These are phyloP conservation scores for Kingdonia uniflora DNA, from an alignment of 164 flowering plant genomes.

Conservation along the genomic window DNA sequence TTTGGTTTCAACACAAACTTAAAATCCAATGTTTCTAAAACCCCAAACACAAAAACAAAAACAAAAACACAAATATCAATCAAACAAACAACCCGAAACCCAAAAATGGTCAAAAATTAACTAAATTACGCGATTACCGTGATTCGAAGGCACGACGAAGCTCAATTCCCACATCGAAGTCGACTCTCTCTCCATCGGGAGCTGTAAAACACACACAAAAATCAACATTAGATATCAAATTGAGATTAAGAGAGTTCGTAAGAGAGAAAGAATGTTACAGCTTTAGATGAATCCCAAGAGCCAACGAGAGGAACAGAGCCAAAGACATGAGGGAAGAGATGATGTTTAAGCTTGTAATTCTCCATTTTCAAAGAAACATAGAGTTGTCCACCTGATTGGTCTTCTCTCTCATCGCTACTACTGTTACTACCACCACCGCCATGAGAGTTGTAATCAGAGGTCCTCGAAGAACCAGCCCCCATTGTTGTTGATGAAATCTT, in stretches of 20 bases:
- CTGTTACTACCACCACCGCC: constrained; percentile 44
- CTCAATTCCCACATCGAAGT: constrained; percentile 86
- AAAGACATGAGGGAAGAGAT: constrained; percentile 77
- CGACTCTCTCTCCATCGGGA: constrained; percentile 87
- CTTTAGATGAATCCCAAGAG: constrained; percentile 88
- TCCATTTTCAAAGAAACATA: constrained; percentile 89
- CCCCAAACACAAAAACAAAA: constrained; percentile 4
- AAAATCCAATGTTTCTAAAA: constrained; percentile 76
- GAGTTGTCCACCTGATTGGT: constrained; percentile 72
- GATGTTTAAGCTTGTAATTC: constrained; percentile 49
- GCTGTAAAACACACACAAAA: constrained; percentile 21
- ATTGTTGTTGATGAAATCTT: too few species aligned
- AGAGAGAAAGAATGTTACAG: constrained; percentile 30
- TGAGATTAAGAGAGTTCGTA: neutral
- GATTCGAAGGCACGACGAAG: constrained; percentile 92
- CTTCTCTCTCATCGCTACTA: constrained; percentile 46
- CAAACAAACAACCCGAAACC: too few species aligned
- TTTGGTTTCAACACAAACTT: too few species aligned
- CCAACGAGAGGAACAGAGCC: constrained; percentile 93
- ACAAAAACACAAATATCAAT: too few species aligned
- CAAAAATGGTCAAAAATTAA: too few species aligned
- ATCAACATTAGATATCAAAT: neutral
- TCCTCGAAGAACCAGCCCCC: constrained; percentile 73
- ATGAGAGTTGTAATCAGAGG: constrained; percentile 37
- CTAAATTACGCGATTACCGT: too few species aligned